Percentiles rank a stretch among this genome's conserved stretches.
Evolutionary conservation across 106 monocot genomes (phyloP).

Genomic region (Dendrobium huoshanense): DNA sequence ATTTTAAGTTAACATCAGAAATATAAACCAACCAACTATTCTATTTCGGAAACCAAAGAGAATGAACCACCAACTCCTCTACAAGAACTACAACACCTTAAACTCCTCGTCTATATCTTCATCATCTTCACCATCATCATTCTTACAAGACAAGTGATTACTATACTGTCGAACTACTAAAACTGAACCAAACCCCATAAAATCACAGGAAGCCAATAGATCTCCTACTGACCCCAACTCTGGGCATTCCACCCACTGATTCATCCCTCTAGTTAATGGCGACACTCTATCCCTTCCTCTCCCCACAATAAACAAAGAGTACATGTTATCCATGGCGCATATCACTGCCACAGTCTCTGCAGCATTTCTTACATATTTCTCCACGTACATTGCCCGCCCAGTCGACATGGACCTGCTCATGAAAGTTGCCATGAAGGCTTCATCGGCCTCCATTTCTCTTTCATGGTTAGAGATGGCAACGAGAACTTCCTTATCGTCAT

Average conservation of each 20-base stretch:
- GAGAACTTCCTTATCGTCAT: neutral
- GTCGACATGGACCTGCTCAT: neutral
- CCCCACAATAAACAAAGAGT: slow-evolving; percentile 2
- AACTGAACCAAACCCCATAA: slow-evolving; percentile 28
- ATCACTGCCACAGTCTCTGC: slow-evolving; percentile 4
- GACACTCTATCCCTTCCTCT: neutral
- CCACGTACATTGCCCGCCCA: neutral
- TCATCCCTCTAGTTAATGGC: slow-evolving; percentile 25
- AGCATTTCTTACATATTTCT: slow-evolving; percentile 3
- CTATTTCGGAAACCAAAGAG: too few relatives aligned
- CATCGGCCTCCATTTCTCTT: neutral
- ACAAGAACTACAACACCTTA: neutral
- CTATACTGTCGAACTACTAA: slow-evolving; percentile 16
- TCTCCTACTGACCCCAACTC: slow-evolving; percentile 69
- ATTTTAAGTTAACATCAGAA: too few relatives aligned
- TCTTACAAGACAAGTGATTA: neutral
- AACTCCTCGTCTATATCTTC: neutral
- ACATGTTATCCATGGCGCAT: neutral
- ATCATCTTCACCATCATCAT: neutral
- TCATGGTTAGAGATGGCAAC: slow-evolving; percentile 17
- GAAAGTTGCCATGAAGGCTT: neutral
- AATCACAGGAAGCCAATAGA: slow-evolving; percentile 47
- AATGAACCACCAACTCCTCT: too few relatives aligned
- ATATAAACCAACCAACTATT: too few relatives aligned
- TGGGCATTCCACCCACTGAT: slow-evolving; percentile 45